These are phyloP conservation scores for Oenanthe sinensis DNA, from an alignment of 129 eudicot species.

Conservation along the genomic window DNA sequence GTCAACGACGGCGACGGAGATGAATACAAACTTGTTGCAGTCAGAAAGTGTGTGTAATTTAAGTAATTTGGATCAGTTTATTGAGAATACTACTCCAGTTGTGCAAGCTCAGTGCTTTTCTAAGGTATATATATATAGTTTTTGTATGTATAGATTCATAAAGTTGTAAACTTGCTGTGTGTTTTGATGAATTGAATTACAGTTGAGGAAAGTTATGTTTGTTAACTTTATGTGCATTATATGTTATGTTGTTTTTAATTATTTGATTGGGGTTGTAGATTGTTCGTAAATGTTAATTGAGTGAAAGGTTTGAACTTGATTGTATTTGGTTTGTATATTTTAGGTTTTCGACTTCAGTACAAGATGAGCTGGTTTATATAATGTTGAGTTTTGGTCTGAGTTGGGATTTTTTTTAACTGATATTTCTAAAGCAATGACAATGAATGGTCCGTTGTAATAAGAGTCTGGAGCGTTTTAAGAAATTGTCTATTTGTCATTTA, in stretches of 20 bases:
- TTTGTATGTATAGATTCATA: neutral
- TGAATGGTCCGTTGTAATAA: neutral
- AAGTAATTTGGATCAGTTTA: constrained; percentile 80
- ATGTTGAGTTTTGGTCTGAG: neutral
- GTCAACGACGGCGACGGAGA: constrained; percentile 16
- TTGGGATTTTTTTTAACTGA: neutral
- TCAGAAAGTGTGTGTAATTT: constrained; percentile 8
- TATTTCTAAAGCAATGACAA: neutral
- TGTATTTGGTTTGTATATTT: neutral
- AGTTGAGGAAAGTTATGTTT: neutral
- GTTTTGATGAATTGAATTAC: neutral
- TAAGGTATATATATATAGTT: constrained; percentile 34
- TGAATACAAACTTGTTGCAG: constrained; percentile 17
- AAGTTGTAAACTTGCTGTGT: neutral
- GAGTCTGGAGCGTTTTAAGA: neutral
- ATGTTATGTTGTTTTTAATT: neutral
- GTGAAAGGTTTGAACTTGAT: neutral
- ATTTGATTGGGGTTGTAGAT: neutral
- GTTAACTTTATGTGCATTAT: neutral
- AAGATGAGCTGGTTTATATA: neutral
- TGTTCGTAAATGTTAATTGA: neutral
- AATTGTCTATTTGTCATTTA: neutral
- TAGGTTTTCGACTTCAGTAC: neutral
- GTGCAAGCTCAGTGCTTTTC: constrained; percentile 68
- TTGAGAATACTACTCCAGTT: constrained; percentile 76